Conservation (phyloP, 2,329 filamentous ascomycete genomes). For the Hymenoscyphus repandus region DNA sequence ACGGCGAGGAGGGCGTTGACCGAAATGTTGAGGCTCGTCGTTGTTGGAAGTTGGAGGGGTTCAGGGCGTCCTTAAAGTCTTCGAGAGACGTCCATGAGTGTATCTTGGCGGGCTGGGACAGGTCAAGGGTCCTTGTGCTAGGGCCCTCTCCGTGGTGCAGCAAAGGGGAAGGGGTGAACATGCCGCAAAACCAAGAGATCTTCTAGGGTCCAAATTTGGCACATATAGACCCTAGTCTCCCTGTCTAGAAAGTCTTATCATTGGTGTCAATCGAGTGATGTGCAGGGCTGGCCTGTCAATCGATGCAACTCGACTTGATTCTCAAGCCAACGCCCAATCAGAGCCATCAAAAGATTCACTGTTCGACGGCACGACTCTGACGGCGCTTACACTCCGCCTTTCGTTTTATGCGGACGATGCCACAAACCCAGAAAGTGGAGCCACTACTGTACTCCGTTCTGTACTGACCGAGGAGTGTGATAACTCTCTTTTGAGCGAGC, state of each 20-base stretch:
- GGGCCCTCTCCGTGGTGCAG: neutral
- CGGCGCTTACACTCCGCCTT: constrained; percentile 10
- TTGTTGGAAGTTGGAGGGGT: constrained; percentile 16
- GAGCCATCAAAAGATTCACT: constrained; percentile 3
- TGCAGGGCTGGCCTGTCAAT: constrained; percentile 4
- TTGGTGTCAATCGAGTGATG: constrained; percentile 16
- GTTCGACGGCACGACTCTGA: constrained; percentile 1
- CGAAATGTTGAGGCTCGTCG: constrained; percentile 18
- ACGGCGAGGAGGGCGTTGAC: neutral
- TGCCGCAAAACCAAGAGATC: constrained; percentile 6
- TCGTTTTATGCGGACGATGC: constrained; percentile 5
- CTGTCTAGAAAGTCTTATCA: constrained; percentile 12
- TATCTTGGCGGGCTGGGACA: neutral
- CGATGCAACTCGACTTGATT: neutral
- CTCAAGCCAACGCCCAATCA: neutral
- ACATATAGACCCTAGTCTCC: neutral
- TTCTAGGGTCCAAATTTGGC: constrained; percentile 22
- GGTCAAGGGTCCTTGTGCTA: neutral
- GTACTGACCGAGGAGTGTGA: neutral
- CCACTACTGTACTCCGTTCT: too few relatives aligned
- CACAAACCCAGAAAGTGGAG: neutral
- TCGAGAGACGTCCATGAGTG: neutral
- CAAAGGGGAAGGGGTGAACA: neutral
- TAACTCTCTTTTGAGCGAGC: too few relatives aligned
- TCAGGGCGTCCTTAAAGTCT: constrained; percentile 17